phyloP scores from a whole-genome alignment of 169 alveolate genomes.

The Plasmodium cynomolgi region DNA sequence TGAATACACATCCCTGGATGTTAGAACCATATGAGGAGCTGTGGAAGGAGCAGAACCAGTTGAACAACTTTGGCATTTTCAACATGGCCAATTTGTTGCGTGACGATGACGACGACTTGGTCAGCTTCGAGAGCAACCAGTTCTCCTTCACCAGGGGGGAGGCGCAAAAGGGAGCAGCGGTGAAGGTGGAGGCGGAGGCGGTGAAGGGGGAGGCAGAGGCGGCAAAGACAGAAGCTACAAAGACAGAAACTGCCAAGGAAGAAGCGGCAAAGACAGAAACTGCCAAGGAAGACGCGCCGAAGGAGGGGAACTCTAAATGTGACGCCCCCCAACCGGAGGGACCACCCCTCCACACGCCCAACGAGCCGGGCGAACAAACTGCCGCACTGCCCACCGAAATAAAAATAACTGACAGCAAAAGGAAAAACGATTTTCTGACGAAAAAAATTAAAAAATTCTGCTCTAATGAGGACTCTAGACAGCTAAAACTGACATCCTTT shows the following conservation, averaged over 20 bases:
- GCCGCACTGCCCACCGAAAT: not conserved
- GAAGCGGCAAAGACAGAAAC: not conserved
- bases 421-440: conserved; percentile 12
- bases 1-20: conserved; percentile 57
- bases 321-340: not conserved
- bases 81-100: conserved; percentile 49
- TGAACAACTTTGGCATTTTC: conserved; percentile 55
- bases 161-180: not conserved
- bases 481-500: conserved; percentile 55
- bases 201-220: not conserved
- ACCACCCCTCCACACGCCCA: not conserved
- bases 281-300: not conserved
- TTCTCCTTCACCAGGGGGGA: conserved; percentile 20
- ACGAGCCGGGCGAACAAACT: not conserved
- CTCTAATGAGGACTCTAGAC: conserved; percentile 24
- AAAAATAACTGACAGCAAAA: conserved; percentile 1
- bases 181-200: not conserved
- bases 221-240: not conserved
- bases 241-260: not conserved
- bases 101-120: not conserved
- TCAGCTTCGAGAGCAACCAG: conserved; percentile 11
- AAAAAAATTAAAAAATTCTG: conserved; percentile 55
- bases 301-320: not conserved
- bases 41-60: conserved; percentile 66
- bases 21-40: conserved; percentile 10